phyloP scores from a whole-genome alignment of 768 basidiomycete genomes.

The Collybia sordida region DNA sequence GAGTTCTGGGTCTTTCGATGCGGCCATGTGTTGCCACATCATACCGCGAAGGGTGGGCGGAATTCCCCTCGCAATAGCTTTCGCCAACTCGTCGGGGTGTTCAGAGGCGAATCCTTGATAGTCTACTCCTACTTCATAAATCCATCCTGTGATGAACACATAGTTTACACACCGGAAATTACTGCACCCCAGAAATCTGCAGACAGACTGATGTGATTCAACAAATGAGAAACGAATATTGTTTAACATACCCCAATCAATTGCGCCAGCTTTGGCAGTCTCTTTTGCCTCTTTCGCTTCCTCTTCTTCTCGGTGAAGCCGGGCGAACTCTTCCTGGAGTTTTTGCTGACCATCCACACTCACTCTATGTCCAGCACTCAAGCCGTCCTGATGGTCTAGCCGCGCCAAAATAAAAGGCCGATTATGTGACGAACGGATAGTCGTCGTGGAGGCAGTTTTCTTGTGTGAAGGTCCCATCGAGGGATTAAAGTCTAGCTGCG shows the following conservation, averaged over 20 bases:
- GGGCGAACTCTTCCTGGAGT: constrained; percentile 75
- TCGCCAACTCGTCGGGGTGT: constrained; percentile 74
- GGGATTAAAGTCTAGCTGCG: constrained; percentile 17
- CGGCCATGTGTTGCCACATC: constrained; percentile 98
- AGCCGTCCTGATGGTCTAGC: constrained; percentile 50
- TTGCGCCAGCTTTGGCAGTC: constrained; percentile 38
- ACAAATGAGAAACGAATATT: background rate
- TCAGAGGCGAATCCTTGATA: constrained; percentile 87
- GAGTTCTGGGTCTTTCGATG: constrained; percentile 87
- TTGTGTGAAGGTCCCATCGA: constrained; percentile 44
- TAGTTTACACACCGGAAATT: constrained; percentile 61
- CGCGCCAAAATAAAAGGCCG: constrained; percentile 56
- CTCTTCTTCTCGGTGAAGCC: constrained; percentile 58
- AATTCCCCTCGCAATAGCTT: constrained; percentile 91
- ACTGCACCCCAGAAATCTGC: constrained; percentile 97
- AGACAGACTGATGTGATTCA: too few species aligned
- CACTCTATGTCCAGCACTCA: constrained; percentile 36
- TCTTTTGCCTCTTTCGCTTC: constrained; percentile 39
- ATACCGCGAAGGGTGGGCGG: constrained; percentile 87
- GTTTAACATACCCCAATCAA: constrained; percentile 72
- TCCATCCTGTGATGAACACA: constrained; percentile 2
- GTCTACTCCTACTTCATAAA: constrained; percentile 41
- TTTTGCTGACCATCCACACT: constrained; percentile 68
- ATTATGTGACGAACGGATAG: constrained; percentile 51
- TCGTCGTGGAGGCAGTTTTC: constrained; percentile 61